Conservation (phyloP, 345 rosid genomes). For the Populus ilicifolia region DNA sequence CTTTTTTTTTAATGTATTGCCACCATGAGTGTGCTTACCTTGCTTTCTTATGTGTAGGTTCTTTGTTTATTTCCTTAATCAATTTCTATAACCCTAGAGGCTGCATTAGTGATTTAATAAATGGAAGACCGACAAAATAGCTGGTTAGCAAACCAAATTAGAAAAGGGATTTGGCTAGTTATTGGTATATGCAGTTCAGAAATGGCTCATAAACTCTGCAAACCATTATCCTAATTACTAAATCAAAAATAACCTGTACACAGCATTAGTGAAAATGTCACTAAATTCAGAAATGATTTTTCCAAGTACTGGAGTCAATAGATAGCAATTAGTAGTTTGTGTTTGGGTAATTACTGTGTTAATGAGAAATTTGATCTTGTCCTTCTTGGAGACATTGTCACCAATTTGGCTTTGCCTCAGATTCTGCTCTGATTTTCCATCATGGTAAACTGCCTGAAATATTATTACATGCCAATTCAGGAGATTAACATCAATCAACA, state of each 20-base stretch:
- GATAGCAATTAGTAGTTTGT: neutral
- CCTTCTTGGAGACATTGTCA: conserved; percentile 68
- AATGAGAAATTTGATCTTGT: conserved; percentile 58
- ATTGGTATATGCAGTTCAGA: no score
- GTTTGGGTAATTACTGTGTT: conserved; percentile 49
- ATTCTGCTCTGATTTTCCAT: conserved; percentile 22
- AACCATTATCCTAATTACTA: no score
- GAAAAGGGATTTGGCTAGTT: no score
- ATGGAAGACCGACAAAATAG: no score
- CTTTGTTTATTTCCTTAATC: no score
- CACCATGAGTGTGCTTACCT: no score
- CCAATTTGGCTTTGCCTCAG: conserved; percentile 41
- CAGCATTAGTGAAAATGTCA: neutral
- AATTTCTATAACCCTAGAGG: no score
- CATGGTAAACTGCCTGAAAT: conserved; percentile 7
- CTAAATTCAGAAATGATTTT: neutral
- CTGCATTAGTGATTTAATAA: no score
- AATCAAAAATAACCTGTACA: neutral
- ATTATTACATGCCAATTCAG: neutral
- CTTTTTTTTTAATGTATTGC: no score
- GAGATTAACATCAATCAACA: neutral
- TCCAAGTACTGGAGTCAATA: neutral
- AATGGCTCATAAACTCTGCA: no score
- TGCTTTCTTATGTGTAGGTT: no score
- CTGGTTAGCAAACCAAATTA: no score